These are phyloP conservation scores for Xanthoconium stramineum DNA, from an alignment of 768 basidiomycete species.

Conservation along the genomic window DNA sequence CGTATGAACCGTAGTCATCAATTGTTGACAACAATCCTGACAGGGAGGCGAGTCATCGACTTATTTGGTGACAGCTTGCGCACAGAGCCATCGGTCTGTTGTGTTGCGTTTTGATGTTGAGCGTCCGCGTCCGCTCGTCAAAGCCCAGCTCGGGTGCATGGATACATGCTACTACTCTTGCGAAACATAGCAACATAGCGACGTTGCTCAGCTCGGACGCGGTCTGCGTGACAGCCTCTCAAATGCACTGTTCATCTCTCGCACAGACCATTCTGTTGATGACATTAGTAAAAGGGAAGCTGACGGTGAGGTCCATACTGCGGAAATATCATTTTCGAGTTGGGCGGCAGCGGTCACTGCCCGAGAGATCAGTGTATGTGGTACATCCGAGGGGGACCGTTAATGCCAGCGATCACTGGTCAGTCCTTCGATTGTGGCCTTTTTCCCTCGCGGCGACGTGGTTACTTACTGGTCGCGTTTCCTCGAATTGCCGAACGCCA, in stretches of 20 bases:
- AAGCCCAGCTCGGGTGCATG: slow-evolving; percentile 32
- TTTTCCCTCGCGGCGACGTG: no score
- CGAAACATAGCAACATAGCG: slow-evolving; percentile 41
- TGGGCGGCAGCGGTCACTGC: slow-evolving; percentile 37
- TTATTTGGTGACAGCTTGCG: slow-evolving; percentile 32
- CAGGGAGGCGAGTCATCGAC: not conserved
- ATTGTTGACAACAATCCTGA: not conserved
- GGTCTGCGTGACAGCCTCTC: slow-evolving; percentile 27
- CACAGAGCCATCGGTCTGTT: slow-evolving; percentile 45
- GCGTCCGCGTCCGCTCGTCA: slow-evolving; percentile 16
- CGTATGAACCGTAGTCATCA: not conserved
- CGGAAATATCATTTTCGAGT: no score
- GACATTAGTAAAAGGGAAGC: slow-evolving; percentile 32
- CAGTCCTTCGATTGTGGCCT: not conserved
- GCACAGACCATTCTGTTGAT: slow-evolving; percentile 36
- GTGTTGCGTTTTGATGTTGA: slow-evolving; percentile 36
- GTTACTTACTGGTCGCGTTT: slow-evolving; percentile 38
- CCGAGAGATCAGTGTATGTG: not conserved
- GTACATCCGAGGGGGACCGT: not conserved
- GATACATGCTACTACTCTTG: slow-evolving; percentile 32
- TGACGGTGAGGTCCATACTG: slow-evolving; percentile 16
- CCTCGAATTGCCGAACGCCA: slow-evolving; percentile 38
- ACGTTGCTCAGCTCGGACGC: slow-evolving; percentile 31
- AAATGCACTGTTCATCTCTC: slow-evolving; percentile 18
- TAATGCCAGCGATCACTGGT: not conserved